These are phyloP conservation scores for Aspergillus unguis DNA, from an alignment of 2,329 filamentous ascomycete genomes.

Conservation along the genomic window DNA sequence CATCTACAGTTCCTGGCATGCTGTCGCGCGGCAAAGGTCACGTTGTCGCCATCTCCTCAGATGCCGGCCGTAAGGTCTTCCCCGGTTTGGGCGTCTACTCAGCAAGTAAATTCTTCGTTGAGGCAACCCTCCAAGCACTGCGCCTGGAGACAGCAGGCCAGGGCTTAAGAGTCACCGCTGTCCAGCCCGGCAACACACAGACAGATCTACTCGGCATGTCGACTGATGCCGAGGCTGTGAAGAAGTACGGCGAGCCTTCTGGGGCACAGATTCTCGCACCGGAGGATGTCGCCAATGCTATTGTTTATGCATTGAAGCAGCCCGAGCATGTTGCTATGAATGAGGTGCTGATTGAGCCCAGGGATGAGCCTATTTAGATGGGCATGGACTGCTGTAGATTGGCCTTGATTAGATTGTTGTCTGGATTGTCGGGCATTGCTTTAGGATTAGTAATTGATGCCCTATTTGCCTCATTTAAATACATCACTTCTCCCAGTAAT, in stretches of 20 bases:
- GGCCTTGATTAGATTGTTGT: neutral
- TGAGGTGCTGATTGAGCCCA: constrained; percentile 73
- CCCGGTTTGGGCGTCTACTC: constrained; percentile 79
- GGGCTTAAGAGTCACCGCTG: constrained; percentile 67
- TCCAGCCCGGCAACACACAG: constrained; percentile 74
- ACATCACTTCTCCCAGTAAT: too few species aligned
- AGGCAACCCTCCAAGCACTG: constrained; percentile 72
- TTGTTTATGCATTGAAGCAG: constrained; percentile 71
- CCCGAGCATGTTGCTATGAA: constrained; percentile 75
- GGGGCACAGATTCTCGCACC: constrained; percentile 73
- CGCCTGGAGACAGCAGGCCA: constrained; percentile 72
- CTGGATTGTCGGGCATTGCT: neutral
- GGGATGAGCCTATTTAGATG: constrained; percentile 67
- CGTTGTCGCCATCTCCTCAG: constrained; percentile 77
- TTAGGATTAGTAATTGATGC: too few species aligned
- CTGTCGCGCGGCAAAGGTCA: constrained; percentile 66
- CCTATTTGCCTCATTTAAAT: too few species aligned
- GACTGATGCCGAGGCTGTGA: constrained; percentile 70
- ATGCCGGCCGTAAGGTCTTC: constrained; percentile 78
- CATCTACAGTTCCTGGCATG: constrained; percentile 68
- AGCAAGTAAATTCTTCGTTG: constrained; percentile 80
- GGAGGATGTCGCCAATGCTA: constrained; percentile 67
- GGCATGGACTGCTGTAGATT: neutral
- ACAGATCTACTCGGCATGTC: constrained; percentile 73
- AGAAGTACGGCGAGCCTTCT: constrained; percentile 72